Base-by-base conservation (phyloP, 2,329 filamentous ascomycete species). In the Uncinocarpus reesii region DNA sequence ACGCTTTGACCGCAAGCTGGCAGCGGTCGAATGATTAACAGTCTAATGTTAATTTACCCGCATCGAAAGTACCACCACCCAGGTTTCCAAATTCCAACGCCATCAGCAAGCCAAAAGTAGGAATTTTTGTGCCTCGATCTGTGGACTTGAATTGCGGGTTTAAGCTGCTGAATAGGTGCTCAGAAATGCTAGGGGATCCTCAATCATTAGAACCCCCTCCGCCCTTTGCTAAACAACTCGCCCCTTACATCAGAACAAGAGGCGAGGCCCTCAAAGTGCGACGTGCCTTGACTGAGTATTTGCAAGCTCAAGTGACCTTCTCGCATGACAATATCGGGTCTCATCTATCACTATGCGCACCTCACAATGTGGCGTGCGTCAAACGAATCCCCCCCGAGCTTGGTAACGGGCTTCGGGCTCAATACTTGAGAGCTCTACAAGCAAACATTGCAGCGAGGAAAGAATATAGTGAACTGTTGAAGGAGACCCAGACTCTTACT, bases 361-460 rank as follows among this genome's bases (percentile, higher is more conserved):
- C 65, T 4, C 53, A 61, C 5, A 59, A 64, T 48, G 56, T 57
- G 21, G 48, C 55, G 20, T 57, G 58, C 21, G 63, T 69, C 42
- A 64, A 64, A 50, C 60, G 56, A 13, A 58, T 64, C 26, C 62
- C 65, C 16, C 37, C 63, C 29, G 69, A 72, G 26, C 49, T 73
- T 11, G 65, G 49, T 21, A 49, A 66, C 29, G 69, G 66, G 3
- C 56, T 65, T 42, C 64, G 71, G 43, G 65, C 63, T 42, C 59
- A 67, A 51, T 76, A 74, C 50, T 52, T 75, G 13, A 61, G 68
- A 32, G 71, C 70, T 2, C 55, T 75, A 2, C 64, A 69, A 40
- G 66, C 65, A 10, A 67, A 69, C 52, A 51, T 64, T 11, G 59
- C 64, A 11, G 70, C 70, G 10, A 65, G 65, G 47, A 60, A 64